These are phyloP conservation scores for Cyberlindnera euphorbiiphila DNA, from an alignment of 805 yeast species.

Conservation along the genomic window DNA sequence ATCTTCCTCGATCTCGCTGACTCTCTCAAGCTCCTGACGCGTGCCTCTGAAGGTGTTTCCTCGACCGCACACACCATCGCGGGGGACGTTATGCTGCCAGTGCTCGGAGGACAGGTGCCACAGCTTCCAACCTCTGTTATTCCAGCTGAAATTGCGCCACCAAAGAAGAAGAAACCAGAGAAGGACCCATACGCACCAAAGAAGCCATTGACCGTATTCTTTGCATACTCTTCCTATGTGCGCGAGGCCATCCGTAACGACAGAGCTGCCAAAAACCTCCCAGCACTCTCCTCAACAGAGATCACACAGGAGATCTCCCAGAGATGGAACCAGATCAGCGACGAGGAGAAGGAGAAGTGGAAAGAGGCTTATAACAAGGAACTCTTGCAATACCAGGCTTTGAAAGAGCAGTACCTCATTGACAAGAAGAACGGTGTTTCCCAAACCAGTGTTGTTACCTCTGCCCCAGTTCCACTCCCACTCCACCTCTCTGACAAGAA, in stretches of 20 bases:
- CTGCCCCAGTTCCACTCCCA: conserved; percentile 41
- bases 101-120: conserved; percentile 9
- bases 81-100: conserved; percentile 14
- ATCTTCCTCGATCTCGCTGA: conserved; percentile 41
- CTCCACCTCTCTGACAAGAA: conserved; percentile 19
- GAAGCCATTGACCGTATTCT: conserved; percentile 87
- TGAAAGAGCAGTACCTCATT: conserved; percentile 44
- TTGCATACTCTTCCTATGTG: conserved; percentile 69
- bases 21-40: conserved; percentile 37
- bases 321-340: conserved; percentile 71
- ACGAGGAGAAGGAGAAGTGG: conserved; percentile 70
- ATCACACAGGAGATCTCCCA: conserved; percentile 75
- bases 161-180: conserved; percentile 44
- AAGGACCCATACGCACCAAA: conserved; percentile 94
- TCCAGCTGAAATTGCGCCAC: conserved; percentile 4
- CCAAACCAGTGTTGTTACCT: conserved; percentile 29
- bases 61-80: conserved; percentile 24
- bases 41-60: conserved; percentile 32
- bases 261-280: conserved; percentile 53
- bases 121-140: conserved; percentile 7
- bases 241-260: conserved; percentile 71
- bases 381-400: conserved; percentile 40
- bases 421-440: conserved; percentile 39
- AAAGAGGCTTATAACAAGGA: conserved; percentile 50
- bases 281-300: conserved; percentile 69